Percentiles rank a stretch among this genome's conserved stretches.
These are phyloP conservation scores for Lactarius deliciosus DNA, from an alignment of 768 basidiomycete genomes.

Conservation along the genomic window DNA sequence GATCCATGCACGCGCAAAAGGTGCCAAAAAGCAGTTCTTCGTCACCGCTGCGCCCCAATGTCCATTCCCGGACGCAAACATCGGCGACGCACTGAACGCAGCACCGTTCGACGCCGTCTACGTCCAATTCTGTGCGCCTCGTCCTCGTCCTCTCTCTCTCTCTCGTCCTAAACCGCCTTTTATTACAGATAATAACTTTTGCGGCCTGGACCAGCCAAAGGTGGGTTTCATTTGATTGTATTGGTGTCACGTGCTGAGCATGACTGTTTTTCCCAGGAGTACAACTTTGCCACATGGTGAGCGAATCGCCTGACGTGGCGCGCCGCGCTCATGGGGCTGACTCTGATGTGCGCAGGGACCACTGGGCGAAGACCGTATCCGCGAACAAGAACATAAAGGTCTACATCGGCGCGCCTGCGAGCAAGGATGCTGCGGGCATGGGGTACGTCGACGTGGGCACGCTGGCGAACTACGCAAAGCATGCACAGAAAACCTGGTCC, in stretches of 20 bases:
- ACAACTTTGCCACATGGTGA: conserved; percentile 40
- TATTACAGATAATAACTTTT: conserved; percentile 45
- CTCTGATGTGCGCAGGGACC: conserved; percentile 40
- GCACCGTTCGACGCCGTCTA: conserved; percentile 43
- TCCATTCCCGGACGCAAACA: conserved; percentile 39
- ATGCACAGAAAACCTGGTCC: conserved; percentile 43
- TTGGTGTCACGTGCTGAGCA: background rate
- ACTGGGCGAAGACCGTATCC: conserved; percentile 45
- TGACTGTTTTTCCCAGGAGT: conserved; percentile 43
- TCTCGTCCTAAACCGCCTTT: conserved; percentile 2
- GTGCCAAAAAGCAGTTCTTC: conserved; percentile 41
- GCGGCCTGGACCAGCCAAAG: conserved; percentile 45
- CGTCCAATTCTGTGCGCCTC: conserved; percentile 50
- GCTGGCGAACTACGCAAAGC: conserved; percentile 38
- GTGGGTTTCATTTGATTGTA: conserved; percentile 46
- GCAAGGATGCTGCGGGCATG: conserved; percentile 43
- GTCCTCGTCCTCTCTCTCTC: background rate
- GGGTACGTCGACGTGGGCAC: conserved; percentile 41
- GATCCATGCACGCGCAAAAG: conserved; percentile 37
- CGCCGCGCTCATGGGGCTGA: background rate
- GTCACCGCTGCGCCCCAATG: conserved; percentile 44
- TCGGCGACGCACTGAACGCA: conserved; percentile 38
- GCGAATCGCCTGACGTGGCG: conserved; percentile 15
- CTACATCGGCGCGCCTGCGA: conserved; percentile 48
- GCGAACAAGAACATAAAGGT: conserved; percentile 48